A percentile compares a stretch with the other conserved stretches of the same genome.
Conservation (phyloP, 768 basidiomycete genomes). For the Cytidiella melzeri region DNA sequence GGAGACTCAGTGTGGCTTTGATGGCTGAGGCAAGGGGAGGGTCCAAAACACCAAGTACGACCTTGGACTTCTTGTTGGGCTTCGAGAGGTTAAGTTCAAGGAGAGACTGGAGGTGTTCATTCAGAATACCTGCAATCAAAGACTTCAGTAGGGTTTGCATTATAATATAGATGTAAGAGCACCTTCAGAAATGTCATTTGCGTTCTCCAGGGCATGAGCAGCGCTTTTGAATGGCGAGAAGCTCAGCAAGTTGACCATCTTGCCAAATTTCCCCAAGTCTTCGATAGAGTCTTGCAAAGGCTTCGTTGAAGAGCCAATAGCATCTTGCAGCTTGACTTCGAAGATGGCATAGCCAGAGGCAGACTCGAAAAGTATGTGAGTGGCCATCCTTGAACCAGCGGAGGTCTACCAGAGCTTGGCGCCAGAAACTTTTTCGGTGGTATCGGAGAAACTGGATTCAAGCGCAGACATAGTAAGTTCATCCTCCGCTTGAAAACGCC, state of each 20-base stretch:
- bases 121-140: slow-evolving; percentile 62
- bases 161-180: too few relatives aligned
- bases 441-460: too few relatives aligned
- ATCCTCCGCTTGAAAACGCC: too few relatives aligned
- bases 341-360: slow-evolving; percentile 94
- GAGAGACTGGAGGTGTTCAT: slow-evolving; percentile 75
- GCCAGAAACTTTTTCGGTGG: slow-evolving; percentile 5
- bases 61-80: slow-evolving; percentile 58
- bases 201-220: slow-evolving; percentile 90
- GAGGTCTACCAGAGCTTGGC: not conserved
- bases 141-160: too few relatives aligned
- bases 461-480: too few relatives aligned
- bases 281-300: slow-evolving; percentile 81
- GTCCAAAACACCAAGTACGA: slow-evolving; percentile 80
- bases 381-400: slow-evolving; percentile 42
- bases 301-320: slow-evolving; percentile 74
- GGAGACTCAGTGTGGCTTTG: slow-evolving; percentile 61
- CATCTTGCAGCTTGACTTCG: slow-evolving; percentile 79
- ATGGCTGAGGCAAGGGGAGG: slow-evolving; percentile 69
- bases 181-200: slow-evolving; percentile 97
- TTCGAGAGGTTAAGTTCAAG: slow-evolving; percentile 86
- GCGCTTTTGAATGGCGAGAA: slow-evolving; percentile 94
- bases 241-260: slow-evolving; percentile 86
- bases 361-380: slow-evolving; percentile 89
- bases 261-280: slow-evolving; percentile 83